Evolutionary conservation across 306 rosid genomes (phyloP).

Genomic region (Fagus crenata): DNA sequence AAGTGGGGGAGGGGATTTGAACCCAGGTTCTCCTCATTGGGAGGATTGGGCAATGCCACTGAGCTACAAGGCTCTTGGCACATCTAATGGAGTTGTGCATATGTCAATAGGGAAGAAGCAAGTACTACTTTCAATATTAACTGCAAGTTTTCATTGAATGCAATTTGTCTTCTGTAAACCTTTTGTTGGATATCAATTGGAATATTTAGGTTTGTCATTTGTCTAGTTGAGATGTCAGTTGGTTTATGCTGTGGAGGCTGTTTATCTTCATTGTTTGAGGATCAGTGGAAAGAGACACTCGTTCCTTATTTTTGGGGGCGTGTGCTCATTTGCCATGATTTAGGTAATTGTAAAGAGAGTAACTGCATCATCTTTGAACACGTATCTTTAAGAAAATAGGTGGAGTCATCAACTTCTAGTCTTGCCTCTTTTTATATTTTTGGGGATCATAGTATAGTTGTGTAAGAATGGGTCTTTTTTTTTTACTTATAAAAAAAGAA

Average conservation of each 20-base stretch:
- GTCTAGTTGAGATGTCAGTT: background rate
- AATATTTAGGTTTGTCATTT: background rate
- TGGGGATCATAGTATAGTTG: background rate
- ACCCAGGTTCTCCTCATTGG: no score
- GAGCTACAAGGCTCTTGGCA: no score
- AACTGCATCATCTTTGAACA: background rate
- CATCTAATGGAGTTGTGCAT: background rate
- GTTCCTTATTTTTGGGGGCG: background rate
- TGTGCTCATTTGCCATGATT: background rate
- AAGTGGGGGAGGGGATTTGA: no score
- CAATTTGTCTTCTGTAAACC: background rate
- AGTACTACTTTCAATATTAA: background rate
- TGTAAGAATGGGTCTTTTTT: background rate
- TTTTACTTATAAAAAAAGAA: no score
- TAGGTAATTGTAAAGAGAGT: background rate
- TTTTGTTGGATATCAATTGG: slow-evolving; percentile 8
- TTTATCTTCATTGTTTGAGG: slow-evolving; percentile 2
- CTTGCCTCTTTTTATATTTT: background rate
- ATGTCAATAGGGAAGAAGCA: background rate
- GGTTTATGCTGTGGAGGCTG: background rate
- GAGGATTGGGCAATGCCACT: no score
- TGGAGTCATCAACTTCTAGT: background rate
- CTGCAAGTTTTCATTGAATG: background rate
- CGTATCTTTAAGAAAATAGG: background rate
- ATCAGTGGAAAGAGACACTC: background rate